Evolutionary conservation across 1,284 basidiomycete genomes (phyloP).

Genomic region (Apiotrichum montevideense): DNA sequence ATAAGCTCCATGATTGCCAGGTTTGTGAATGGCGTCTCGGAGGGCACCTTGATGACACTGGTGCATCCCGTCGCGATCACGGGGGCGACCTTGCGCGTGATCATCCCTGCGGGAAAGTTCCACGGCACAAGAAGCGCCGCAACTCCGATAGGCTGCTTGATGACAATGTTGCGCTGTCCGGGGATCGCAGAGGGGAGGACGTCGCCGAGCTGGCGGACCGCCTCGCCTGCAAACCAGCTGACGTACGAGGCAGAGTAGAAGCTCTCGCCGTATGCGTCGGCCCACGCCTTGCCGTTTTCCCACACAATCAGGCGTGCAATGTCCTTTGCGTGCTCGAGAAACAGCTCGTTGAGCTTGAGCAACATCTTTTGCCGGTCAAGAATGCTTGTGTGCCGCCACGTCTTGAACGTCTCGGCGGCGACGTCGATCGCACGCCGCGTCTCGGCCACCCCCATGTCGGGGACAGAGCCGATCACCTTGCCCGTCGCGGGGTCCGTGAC

Average conservation of each 20-base stretch:
- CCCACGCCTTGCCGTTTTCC: conserved; percentile 85
- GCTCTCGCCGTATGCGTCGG: conserved; percentile 75
- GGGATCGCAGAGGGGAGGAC: conserved; percentile 72
- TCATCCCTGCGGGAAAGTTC: conserved; percentile 81
- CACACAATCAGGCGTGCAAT: conserved; percentile 44
- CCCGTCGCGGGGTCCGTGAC: conserved; percentile 83
- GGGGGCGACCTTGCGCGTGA: conserved; percentile 53
- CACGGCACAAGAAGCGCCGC: conserved; percentile 46
- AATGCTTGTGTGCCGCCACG: conserved; percentile 69
- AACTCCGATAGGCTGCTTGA: conserved; percentile 85
- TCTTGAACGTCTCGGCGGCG: conserved; percentile 67
- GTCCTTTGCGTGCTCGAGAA: conserved; percentile 34
- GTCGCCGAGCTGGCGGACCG: conserved; percentile 65
- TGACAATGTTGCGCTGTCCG: conserved; percentile 74
- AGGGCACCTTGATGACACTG: conserved; percentile 87
- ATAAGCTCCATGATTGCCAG: conserved; percentile 68
- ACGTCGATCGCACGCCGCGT: conserved; percentile 72
- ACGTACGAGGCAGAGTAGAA: conserved; percentile 75
- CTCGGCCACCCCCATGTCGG: conserved; percentile 79
- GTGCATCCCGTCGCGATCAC: conserved; percentile 91
- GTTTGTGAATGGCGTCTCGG: conserved; percentile 91
- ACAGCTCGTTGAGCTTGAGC: conserved; percentile 28
- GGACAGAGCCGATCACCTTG: conserved; percentile 69
- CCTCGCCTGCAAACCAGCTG: conserved; percentile 82
- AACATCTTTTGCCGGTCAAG: conserved; percentile 30